These are phyloP conservation scores for Dittrichia graveolens DNA, from an alignment of 129 eudicot species.

Conservation along the genomic window DNA sequence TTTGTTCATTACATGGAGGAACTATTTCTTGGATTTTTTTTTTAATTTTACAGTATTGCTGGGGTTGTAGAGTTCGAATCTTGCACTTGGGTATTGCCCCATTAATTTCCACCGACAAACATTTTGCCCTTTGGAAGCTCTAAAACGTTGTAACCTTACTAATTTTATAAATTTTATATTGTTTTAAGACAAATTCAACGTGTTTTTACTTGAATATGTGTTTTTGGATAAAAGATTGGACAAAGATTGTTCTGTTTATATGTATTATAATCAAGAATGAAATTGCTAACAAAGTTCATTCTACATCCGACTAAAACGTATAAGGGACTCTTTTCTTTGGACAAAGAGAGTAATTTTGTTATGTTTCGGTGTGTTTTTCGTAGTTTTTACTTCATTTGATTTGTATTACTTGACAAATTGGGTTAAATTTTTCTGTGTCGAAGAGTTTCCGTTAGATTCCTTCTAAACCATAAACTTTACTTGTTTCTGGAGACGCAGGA, in stretches of 20 bases:
- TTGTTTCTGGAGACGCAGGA: slow-evolving; percentile 11
- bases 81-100: too few species aligned
- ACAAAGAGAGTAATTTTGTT: neutral
- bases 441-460: slow-evolving; percentile 23
- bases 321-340: neutral
- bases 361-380: neutral
- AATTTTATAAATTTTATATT: too few species aligned
- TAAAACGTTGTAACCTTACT: too few species aligned
- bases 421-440: neutral
- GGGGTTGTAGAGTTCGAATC: too few species aligned
- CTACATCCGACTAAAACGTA: neutral
- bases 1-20: slow-evolving; percentile 12
- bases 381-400: slow-evolving; percentile 15
- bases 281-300: too few species aligned
- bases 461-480: slow-evolving; percentile 17
- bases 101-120: too few species aligned
- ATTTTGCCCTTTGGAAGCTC: too few species aligned
- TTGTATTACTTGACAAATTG: slow-evolving; percentile 8
- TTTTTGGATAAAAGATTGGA: neutral
- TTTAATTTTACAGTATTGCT: too few species aligned
- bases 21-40: slow-evolving; percentile 14
- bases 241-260: slow-evolving; percentile 8
- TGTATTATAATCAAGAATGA: slow-evolving; percentile 1
- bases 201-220: too few species aligned
- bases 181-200: neutral